Conservation (phyloP, 371 early-diverging fungal genomes). For the Rhizomucor pusillus region DNA sequence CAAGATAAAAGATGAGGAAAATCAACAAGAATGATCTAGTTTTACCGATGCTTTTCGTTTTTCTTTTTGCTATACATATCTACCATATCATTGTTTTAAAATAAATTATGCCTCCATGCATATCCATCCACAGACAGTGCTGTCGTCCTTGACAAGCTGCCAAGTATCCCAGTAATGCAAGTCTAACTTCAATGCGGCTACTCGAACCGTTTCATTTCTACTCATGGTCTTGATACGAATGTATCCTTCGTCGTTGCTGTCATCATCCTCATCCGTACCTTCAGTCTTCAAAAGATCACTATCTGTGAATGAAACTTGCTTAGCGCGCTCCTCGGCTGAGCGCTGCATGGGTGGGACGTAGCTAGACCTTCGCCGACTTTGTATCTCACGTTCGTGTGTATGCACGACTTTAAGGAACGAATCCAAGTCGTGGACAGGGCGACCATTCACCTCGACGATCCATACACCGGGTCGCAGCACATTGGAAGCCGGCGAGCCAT, state of each 20-base stretch:
- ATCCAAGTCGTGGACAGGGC: conserved; percentile 43
- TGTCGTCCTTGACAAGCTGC: conserved; percentile 56
- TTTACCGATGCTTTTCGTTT: too few relatives aligned
- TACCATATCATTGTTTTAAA: too few relatives aligned
- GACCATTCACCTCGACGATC: conserved; percentile 61
- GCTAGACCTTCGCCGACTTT: conserved; percentile 28
- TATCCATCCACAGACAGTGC: conserved; percentile 61
- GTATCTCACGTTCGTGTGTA: conserved; percentile 34
- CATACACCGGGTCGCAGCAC: conserved; percentile 37
- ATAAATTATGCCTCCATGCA: conserved; percentile 31
- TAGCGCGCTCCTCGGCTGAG: conserved; percentile 12
- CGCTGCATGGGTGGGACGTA: conserved; percentile 34
- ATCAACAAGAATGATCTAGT: too few relatives aligned
- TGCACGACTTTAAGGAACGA: conserved; percentile 53
- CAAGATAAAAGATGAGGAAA: too few relatives aligned
- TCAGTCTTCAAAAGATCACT: conserved; percentile 20
- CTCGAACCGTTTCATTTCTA: conserved; percentile 54
- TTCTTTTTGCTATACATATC: too few relatives aligned
- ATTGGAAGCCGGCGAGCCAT: conserved; percentile 71
- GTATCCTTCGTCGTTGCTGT: conserved; percentile 57
- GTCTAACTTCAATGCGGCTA: conserved; percentile 69
- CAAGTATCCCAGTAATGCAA: conserved; percentile 74
- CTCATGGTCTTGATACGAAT: conserved; percentile 69
- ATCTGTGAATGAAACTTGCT: conserved; percentile 10
- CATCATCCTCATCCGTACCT: conserved; percentile 34